Base-by-base conservation (phyloP, 192 early-diverging fungal species). In the Chytriomyces hyalinus region DNA sequence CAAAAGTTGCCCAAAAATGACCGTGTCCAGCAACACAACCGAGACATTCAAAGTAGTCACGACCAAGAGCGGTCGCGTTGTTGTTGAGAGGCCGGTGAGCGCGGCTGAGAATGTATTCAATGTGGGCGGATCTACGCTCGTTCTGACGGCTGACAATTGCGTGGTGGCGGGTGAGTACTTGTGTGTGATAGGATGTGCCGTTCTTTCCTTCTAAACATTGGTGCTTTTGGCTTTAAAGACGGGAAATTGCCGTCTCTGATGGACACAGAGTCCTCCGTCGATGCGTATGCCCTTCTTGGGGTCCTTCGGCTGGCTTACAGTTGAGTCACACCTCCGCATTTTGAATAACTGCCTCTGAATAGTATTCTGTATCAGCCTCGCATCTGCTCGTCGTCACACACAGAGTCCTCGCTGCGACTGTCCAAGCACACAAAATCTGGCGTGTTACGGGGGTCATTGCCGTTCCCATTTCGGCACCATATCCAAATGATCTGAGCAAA, bases 341-440 rank as follows among this genome's bases (percentile, higher is more conserved):
- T 36, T 36, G 36, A 36, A 2, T 36, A 36, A 24, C 17, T 15
- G 24, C 22, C 22, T 49, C 49, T 9, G 9, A 15, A 53, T 15
- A 8, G 49, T 11, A 36, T n/a, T 9, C 49, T 24, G 53, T 57
- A 17, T 8, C 69, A 87, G 86, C 73, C 17, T 81, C 80, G 61
- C 86, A 86, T 67, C 70, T 89, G 3, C 76, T 89, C 60, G 80
- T 86, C 24, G 84, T 77, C 36, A 87, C 85, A 6, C 68, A 80
- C 6, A 77, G 84, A 24, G 73, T 66, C 15, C 79, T 89, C 8
- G 84, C 84, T 6, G 85, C 78, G 10, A 86, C 88, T 17, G 60
- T 89, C 43, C 88, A 89, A 68, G 22, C 82, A 6, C 86, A 87
- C 77, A 89, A 89, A 67, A 72, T 87, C n/a, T 89, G 88, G 88